These are phyloP conservation scores for Pseudocercospora eumusae DNA, from an alignment of 2,329 filamentous ascomycete species.

Conservation along the genomic window DNA sequence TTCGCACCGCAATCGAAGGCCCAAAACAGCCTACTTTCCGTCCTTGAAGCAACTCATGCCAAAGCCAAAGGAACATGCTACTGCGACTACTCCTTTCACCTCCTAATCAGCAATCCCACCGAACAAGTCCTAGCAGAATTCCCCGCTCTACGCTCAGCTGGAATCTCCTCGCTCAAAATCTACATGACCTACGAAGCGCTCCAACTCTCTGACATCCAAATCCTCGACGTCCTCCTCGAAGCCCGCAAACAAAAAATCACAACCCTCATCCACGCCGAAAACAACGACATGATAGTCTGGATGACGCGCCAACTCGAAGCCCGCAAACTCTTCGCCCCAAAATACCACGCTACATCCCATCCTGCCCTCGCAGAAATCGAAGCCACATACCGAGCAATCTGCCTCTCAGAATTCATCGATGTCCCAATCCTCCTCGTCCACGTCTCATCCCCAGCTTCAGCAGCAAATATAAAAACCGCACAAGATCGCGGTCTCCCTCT, in stretches of 20 bases:
- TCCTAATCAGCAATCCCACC: constrained; percentile 43
- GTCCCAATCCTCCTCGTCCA: constrained; percentile 58
- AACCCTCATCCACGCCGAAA: constrained; percentile 60
- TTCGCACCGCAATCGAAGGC: constrained; percentile 52
- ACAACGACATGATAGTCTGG: constrained; percentile 57
- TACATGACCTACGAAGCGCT: constrained; percentile 49
- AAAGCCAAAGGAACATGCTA: constrained; percentile 50
- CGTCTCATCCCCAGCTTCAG: constrained; percentile 52
- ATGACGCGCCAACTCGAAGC: constrained; percentile 56
- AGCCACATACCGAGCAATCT: constrained; percentile 57
- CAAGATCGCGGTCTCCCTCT: constrained; percentile 54
- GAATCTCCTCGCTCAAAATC: constrained; percentile 47
- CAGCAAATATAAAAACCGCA: constrained; percentile 51
- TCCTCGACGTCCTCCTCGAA: constrained; percentile 43
- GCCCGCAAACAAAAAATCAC: constrained; percentile 50
- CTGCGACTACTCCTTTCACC: constrained; percentile 50
- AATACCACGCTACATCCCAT: constrained; percentile 55
- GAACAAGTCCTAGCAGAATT: constrained; percentile 41
- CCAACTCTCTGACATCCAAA: constrained; percentile 43
- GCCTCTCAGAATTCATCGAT: constrained; percentile 53
- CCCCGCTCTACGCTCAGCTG: constrained; percentile 39
- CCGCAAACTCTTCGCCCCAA: constrained; percentile 51
- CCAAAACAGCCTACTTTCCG: constrained; percentile 49
- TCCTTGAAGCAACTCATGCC: constrained; percentile 47
- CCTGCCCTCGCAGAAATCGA: constrained; percentile 55